A percentile compares a stretch with the other conserved stretches of the same genome.
Evolutionary conservation across 306 rosid species (phyloP).

Genomic region (Cicer chorassanicum): DNA sequence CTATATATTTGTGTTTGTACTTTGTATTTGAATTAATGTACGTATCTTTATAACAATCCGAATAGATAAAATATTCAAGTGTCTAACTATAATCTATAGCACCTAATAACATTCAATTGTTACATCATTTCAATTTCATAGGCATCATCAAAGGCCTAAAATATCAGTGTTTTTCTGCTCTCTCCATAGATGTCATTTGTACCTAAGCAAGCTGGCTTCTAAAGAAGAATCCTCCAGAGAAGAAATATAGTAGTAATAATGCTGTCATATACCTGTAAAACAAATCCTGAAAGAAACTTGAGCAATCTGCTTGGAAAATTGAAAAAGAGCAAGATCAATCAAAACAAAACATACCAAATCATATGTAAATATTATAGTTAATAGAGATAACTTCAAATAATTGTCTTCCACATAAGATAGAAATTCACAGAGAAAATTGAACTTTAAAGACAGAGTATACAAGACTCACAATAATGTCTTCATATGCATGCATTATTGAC

Average conservation of each 20-base stretch:
- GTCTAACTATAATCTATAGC: slow-evolving; percentile 43
- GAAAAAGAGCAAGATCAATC: slow-evolving; percentile 30
- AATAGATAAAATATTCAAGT: slow-evolving; percentile 20
- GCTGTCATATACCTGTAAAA: slow-evolving; percentile 27
- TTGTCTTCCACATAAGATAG: neutral
- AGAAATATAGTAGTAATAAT: slow-evolving; percentile 7
- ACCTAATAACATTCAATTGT: slow-evolving; percentile 18
- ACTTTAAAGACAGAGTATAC: neutral
- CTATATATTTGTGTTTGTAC: slow-evolving; percentile 1
- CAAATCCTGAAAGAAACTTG: slow-evolving; percentile 24
- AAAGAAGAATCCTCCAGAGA: slow-evolving; percentile 36
- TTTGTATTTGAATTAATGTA: slow-evolving; percentile 7
- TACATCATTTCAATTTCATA: slow-evolving; percentile 40
- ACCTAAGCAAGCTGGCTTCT: slow-evolving; percentile 28
- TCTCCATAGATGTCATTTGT: slow-evolving; percentile 34
- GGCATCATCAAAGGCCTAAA: slow-evolving; percentile 18
- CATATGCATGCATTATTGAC: slow-evolving; percentile 1
- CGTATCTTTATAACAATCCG: slow-evolving; percentile 8
- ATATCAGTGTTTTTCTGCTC: slow-evolving; percentile 22
- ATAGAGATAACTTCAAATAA: slow-evolving; percentile 5
- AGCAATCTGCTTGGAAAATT: slow-evolving; percentile 49
- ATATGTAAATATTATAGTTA: slow-evolving; percentile 5
- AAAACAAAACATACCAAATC: slow-evolving; percentile 29
- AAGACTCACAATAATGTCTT: neutral
- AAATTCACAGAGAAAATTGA: slow-evolving; percentile 32